Base-by-base conservation (phyloP, 176 grass and related monocot species). In the Saccharum spontaneum region DNA sequence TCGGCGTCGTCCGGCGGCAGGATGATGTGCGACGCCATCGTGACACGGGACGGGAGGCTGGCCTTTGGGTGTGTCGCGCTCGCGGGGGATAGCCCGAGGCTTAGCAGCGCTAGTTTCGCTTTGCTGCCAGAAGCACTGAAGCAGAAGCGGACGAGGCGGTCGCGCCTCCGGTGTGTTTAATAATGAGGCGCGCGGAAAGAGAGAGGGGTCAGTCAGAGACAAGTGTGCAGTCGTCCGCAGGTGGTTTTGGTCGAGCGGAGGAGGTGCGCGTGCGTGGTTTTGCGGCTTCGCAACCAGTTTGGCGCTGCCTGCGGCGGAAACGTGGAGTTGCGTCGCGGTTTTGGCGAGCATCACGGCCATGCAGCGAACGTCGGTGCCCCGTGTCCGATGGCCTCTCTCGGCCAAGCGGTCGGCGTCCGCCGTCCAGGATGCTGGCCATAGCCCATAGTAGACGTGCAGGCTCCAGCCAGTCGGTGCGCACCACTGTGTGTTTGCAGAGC, bases 1-100 rank as follows among this genome's bases (percentile, higher is more conserved):
- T 90, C 88, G 64, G 76, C 52, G 68, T 84, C 81, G 17, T 85
- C 92, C 82, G 82, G 85, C 31, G 87, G 87, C 73, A 91, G 89
- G 62, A 88, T 92, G 86, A 88, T 86, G 83, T 79, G 86, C 46
- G 87, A 86, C 87, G 92, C 71, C 89, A 94, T 87, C 60, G 60
- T 30, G 4, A 9, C 20, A 2, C 6, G 55, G 20, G 1, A 24
- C 55, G 75, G 73, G 37, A 3, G 9, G 4, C 2, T 9, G 7
- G 18, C 7, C 12, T 26, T 57, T 77, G 71, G 73, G 59, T 41
- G 69, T 73, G 57, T 78, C 55, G 86, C 37, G n/a, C n/a, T n/a
- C n/a, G n/a, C n/a, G n/a, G n/a, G n/a, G n/a, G n/a, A n/a, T n/a
- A n/a, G 20, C 6, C 33, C 52, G 80, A 75, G 61, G 87, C 64